These are phyloP conservation scores for Stachybotrys chlorohalonatus DNA, from an alignment of 2,329 filamentous ascomycete genomes.

Conservation along the genomic window DNA sequence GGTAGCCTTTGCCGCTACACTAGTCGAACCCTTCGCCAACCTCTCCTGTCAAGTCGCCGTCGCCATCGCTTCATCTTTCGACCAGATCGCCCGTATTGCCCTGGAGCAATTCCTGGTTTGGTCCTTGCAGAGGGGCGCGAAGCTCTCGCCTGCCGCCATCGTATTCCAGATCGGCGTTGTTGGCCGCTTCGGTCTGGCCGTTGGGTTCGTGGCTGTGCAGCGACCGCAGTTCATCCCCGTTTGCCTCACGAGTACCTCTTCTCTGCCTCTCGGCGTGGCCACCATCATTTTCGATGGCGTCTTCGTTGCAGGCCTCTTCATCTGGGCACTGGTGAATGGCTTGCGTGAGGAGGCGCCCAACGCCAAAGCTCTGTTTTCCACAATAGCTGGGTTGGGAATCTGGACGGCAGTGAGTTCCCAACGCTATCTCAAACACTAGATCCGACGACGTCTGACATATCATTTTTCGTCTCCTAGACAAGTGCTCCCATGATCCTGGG, in stretches of 20 bases:
- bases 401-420: constrained; percentile 42
- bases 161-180: constrained; percentile 38
- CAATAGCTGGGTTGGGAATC: constrained; percentile 34
- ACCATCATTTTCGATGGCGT: constrained; percentile 35
- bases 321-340: constrained; percentile 29
- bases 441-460: background rate
- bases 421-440: constrained; percentile 1
- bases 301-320: constrained; percentile 32
- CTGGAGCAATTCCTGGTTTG: constrained; percentile 47
- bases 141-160: constrained; percentile 25
- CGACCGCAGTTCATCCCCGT: constrained; percentile 41
- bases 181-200: constrained; percentile 42
- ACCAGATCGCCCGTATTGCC: constrained; percentile 45
- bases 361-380: constrained; percentile 31
- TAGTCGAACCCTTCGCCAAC: constrained; percentile 32
- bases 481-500: constrained; percentile 45
- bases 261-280: constrained; percentile 34
- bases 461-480: constrained; percentile 21
- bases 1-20: constrained; percentile 38
- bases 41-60: constrained; percentile 42
- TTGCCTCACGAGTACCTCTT: constrained; percentile 39
- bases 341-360: constrained; percentile 21
- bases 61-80: constrained; percentile 43
- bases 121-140: constrained; percentile 32
- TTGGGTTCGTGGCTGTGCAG: constrained; percentile 45